Evolutionary conservation across 1,139 yeast species (phyloP), one percentile per base, ranked within the genome.

Genomic region (Debaryomyces psychrophilus): DNA sequence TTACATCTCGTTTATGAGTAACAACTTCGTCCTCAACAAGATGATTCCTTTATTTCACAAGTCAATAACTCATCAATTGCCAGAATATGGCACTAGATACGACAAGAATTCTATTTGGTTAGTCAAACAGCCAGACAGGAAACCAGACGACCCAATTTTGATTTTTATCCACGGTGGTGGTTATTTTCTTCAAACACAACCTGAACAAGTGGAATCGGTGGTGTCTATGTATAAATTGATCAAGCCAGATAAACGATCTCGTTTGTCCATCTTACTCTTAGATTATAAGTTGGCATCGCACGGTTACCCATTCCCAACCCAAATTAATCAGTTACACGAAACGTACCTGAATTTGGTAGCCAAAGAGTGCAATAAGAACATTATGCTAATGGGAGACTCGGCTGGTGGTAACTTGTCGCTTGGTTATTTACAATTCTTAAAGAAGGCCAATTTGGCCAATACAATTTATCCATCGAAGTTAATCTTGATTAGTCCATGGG

Each of bases 111-210:
- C 74, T 5, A 55, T 61, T 37, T 75, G 79, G 79, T 43, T 74
- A 9, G 69, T 61, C 4, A 68, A 69, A 50, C 64, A 62, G 38
- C 60, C 61, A 2, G 52, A 60, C 31, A 55, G 68, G 26, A 53
- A 61, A n/a, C 49, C 56, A 0, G 42, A 49, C 5, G 77, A 73
- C 48, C 78, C 78, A 0, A 56, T 75, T 14, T 55, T 75, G 17
- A 56, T 74, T 22, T 74, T 62, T 49, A 51, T 60, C 11, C 79
- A 75, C 50, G 79, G 80, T 14, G 80, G 80, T 2, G 79, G 79
- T 2, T 74, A 64, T 51, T 71, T 62, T 45, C 46, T 71, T 31
- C 68, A 73, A 47, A 66, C 75, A 1, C 57, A 59, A 44, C 67
- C 68, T 0, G 56, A 60, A 37, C 79, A 74, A 48, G 33, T 73